phyloP scores from a whole-genome alignment of 108 stramenopile species.

The Nitzschia sp. region DNA sequence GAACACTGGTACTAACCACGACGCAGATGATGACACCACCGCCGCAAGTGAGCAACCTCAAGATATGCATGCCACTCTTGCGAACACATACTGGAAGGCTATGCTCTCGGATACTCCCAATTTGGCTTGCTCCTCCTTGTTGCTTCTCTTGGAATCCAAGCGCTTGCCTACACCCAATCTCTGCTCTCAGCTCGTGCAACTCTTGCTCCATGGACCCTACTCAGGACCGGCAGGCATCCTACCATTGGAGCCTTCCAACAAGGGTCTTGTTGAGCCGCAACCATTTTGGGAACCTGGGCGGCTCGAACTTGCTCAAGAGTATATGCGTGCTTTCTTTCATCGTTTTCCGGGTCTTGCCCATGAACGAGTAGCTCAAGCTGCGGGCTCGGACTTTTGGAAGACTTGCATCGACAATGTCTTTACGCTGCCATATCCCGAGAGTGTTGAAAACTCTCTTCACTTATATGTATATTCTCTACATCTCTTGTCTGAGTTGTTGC shows the following conservation, averaged over 20 bases:
- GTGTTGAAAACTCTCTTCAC: background rate
- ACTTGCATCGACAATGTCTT: slow-evolving; percentile 1
- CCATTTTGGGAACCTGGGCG: slow-evolving; percentile 10
- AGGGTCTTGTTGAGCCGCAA: background rate
- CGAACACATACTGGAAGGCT: slow-evolving; percentile 21
- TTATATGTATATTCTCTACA: slow-evolving; percentile 3
- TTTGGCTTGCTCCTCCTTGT: background rate
- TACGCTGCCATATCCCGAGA: background rate
- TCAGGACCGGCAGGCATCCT: background rate
- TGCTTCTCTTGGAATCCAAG: background rate
- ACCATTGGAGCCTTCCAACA: background rate
- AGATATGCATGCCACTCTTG: slow-evolving; percentile 13
- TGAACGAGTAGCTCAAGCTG: slow-evolving; percentile 8
- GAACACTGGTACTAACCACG: background rate
- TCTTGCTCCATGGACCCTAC: background rate
- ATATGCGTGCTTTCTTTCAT: background rate
- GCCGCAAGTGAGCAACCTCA: background rate
- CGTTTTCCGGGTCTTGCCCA: slow-evolving; percentile 4
- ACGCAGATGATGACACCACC: background rate
- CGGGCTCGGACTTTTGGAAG: slow-evolving; percentile 13
- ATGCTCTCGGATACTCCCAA: slow-evolving; percentile 6
- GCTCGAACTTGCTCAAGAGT: background rate
- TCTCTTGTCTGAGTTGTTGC: background rate
- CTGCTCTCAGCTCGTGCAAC: slow-evolving; percentile 1
- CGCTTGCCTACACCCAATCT: slow-evolving; percentile 8